A percentile compares a stretch with the other conserved stretches of the same genome.
Evolutionary conservation across 2,329 filamentous ascomycete species (phyloP).

Genomic region (Pseudogymnoascus pannorum): DNA sequence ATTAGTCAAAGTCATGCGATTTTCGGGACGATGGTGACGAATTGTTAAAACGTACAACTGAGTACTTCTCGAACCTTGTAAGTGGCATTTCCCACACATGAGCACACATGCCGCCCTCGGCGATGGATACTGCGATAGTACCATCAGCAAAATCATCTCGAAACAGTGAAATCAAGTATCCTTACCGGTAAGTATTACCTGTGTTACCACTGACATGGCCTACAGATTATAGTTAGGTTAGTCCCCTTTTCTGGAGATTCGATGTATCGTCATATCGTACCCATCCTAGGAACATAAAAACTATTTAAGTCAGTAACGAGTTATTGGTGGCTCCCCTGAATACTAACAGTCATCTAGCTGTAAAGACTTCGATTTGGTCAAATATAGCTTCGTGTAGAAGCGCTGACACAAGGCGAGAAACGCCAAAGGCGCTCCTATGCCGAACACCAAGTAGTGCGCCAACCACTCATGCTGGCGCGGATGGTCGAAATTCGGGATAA

Average conservation of each 20-base stretch:
- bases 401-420: slow-evolving; percentile 15
- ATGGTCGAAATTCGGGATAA: slow-evolving; percentile 13
- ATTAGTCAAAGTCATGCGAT: background rate
- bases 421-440: slow-evolving; percentile 13
- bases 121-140: background rate
- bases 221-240: background rate
- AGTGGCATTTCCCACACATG: slow-evolving; percentile 18
- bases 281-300: slow-evolving; percentile 9
- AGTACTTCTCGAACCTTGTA: slow-evolving; percentile 13
- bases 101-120: slow-evolving; percentile 12
- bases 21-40: background rate
- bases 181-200: slow-evolving; percentile 8
- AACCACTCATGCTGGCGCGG: slow-evolving; percentile 10
- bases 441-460: slow-evolving; percentile 12
- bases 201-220: slow-evolving; percentile 7
- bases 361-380: slow-evolving; percentile 8
- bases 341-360: slow-evolving; percentile 16
- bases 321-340: background rate
- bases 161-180: background rate
- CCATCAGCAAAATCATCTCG: background rate
- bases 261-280: slow-evolving; percentile 4
- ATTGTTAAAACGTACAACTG: background rate
- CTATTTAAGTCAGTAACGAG: background rate
- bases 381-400: slow-evolving; percentile 14
- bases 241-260: background rate